A percentile compares a stretch with the other conserved stretches of the same genome.
Conservation (phyloP, 1,139 yeast species). For the Taphrina sp. region DNA sequence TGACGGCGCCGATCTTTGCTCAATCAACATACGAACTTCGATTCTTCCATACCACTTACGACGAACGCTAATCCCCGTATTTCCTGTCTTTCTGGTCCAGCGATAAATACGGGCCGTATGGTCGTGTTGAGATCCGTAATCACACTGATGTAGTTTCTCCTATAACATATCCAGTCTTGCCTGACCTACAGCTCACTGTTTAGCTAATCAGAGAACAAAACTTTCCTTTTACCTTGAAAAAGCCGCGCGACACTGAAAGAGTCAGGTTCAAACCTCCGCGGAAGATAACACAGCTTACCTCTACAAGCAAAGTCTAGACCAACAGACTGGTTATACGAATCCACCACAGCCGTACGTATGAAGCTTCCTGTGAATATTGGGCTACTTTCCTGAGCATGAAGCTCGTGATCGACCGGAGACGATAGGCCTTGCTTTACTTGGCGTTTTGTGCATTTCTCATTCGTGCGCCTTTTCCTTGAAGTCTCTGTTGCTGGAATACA, state of each 20-base stretch:
- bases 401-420: not conserved
- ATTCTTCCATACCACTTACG: not conserved
- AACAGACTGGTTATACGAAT: not conserved
- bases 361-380: not conserved
- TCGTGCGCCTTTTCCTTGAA: not conserved
- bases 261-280: too few species aligned
- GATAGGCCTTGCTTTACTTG: not conserved
- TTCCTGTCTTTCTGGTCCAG: too few species aligned
- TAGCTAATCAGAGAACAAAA: not conserved
- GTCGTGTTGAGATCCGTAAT: too few species aligned
- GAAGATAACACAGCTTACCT: too few species aligned
- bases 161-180: constrained; percentile 19
- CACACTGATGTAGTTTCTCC: constrained; percentile 21
- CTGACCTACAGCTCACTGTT: not conserved
- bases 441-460: not conserved
- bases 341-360: not conserved
- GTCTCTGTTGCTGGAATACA: not conserved
- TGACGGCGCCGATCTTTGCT: not conserved
- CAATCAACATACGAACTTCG: too few species aligned
- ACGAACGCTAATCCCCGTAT: constrained; percentile 17
- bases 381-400: not conserved
- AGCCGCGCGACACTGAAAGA: constrained; percentile 15
- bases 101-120: too few species aligned
- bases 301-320: constrained; percentile 1
- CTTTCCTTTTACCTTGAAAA: constrained; percentile 8